Evolutionary conservation across 768 basidiomycete species (phyloP), one percentile per base, ranked within the genome.

Genomic region (Lactarius hengduanensis): DNA sequence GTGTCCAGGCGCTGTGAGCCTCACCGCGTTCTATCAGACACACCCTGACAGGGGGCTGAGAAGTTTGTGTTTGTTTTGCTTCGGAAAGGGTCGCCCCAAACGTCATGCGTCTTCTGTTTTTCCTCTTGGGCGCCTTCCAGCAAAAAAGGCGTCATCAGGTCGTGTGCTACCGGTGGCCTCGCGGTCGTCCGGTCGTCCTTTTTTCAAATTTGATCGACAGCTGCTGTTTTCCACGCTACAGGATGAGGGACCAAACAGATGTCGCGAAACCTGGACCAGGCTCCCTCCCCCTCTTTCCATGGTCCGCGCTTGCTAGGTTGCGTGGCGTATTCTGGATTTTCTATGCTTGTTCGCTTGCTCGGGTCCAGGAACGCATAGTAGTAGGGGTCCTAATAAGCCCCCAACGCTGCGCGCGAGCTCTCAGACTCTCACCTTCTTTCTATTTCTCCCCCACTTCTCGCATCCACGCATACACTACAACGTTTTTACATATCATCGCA

Each of bases 311-410:
- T 15, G 50, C 50, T 16, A 20, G 16, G 7, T 56, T 50, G 13
- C 11, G 38, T 41, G 47, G 30, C 45, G 26, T 57, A 26, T 54
- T 66, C 65, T 66, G 15, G 61, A 66, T 13, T 62, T 62, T 20
- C 61, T 32, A 43, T 54, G 16, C n/a, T 22, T 58, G 53, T 5
- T 32, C 16, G 61, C 18, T 58, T 41, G 6, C 47, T 22, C n/a
- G 26, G 50, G 5, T 28, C 26, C 26, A 53, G 50, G 50, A 26
- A 53, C 50, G 50, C 26, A 53, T 13, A 0, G 50, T 15, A 13
- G 47, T 22, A 22, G 16, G 16, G 22, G 26, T 16, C 7, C 50
- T 53, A 53, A 53, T 53, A 53, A 53, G 5, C 13, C 50, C 22
- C 26, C 22, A 26, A 53, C 2, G 6, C 13, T 26, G 5, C 5